Evolutionary conservation across 495 filamentous ascomycete genomes (phyloP).

Genomic region (Bacidia rubella): DNA sequence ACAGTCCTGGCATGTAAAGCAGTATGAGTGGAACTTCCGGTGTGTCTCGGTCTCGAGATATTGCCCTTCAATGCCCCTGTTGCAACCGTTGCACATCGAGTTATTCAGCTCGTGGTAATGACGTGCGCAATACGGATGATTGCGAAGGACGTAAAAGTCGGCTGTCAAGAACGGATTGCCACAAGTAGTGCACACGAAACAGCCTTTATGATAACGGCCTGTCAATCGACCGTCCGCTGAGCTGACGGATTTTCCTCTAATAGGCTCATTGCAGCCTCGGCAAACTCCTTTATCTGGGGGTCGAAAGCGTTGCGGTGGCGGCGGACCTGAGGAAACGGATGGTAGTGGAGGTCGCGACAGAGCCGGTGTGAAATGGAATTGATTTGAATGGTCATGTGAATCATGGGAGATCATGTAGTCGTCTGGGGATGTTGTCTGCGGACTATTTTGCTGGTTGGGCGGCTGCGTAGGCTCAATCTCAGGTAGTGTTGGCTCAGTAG

Average conservation of each 20-base stretch:
- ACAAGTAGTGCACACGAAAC: constrained; percentile 86
- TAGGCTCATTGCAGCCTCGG: constrained; percentile 63
- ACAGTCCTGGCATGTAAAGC: constrained; percentile 67
- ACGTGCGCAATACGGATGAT: constrained; percentile 77
- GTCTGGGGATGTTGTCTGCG: constrained; percentile 24
- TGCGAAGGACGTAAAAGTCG: constrained; percentile 83
- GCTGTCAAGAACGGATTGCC: constrained; percentile 66
- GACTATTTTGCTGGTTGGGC: constrained; percentile 30
- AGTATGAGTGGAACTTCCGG: constrained; percentile 74
- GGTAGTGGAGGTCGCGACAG: constrained; percentile 13
- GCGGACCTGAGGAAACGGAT: constrained; percentile 14
- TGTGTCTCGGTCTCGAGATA: constrained; percentile 75
- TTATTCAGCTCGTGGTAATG: constrained; percentile 90
- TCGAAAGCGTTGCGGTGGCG: constrained; percentile 20
- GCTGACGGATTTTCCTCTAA: constrained; percentile 83
- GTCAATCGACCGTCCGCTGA: constrained; percentile 88
- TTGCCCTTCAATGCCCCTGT: constrained; percentile 79
- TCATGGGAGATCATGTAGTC: constrained; percentile 16
- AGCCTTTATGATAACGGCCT: constrained; percentile 84
- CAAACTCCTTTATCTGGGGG: constrained; percentile 54
- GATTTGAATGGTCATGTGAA: constrained; percentile 15
- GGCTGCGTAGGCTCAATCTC: constrained; percentile 51
- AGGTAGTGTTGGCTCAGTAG: not conserved
- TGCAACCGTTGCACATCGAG: constrained; percentile 67
- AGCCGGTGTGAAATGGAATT: constrained; percentile 17